Percentiles rank a stretch among this genome's conserved stretches.
Evolutionary conservation across 148 eudicot species (phyloP).

Genomic region (Pouteria glomerata): DNA sequence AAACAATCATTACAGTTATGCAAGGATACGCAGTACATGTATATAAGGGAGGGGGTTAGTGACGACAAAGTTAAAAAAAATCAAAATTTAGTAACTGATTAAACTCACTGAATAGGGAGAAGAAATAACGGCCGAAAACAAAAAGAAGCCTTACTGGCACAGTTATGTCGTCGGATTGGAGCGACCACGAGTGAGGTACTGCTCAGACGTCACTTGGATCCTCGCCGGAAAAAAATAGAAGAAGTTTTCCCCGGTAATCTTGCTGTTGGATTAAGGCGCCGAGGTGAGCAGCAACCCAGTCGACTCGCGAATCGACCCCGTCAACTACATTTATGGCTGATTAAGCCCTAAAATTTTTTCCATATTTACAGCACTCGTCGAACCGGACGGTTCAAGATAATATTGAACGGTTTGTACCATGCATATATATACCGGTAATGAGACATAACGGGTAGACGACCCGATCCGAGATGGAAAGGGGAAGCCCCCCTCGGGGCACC

Average conservation of each 20-base stretch:
- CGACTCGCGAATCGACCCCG: neutral
- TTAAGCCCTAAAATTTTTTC: neutral
- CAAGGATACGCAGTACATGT: neutral
- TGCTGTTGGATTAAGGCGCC: neutral
- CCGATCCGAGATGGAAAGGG: too few species aligned
- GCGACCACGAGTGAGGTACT: too few species aligned
- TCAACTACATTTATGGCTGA: neutral
- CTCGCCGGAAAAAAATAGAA: neutral
- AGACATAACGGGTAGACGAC: too few species aligned
- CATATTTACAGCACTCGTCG: too few species aligned
- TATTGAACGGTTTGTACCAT: neutral
- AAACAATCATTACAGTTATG: neutral
- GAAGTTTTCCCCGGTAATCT: neutral
- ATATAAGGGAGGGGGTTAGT: neutral
- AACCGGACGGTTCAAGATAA: neutral
- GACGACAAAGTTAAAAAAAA: too few species aligned
- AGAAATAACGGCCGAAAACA: neutral
- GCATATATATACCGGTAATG: too few species aligned
- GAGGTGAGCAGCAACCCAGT: neutral
- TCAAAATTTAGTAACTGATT: too few species aligned
- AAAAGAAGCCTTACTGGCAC: neutral
- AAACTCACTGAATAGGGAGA: too few species aligned
- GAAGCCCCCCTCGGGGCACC: too few species aligned
- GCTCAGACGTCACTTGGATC: too few species aligned
- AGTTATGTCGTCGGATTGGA: too few species aligned